A percentile compares a stretch with the other conserved stretches of the same genome.
These are phyloP conservation scores for Umbelopsis ramanniana DNA, from an alignment of 192 early-diverging fungal genomes.

Conservation along the genomic window DNA sequence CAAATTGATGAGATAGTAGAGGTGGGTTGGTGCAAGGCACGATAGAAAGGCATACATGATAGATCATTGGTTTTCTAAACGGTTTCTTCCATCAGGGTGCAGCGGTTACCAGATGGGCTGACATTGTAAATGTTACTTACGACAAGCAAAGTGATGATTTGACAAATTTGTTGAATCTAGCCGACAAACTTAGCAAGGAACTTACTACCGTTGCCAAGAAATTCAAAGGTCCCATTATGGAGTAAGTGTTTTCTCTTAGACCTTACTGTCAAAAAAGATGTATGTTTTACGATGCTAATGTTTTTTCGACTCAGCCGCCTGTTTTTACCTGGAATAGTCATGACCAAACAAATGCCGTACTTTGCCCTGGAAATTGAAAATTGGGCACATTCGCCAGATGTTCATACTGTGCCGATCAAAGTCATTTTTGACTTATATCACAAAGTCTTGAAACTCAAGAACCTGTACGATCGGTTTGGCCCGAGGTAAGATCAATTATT, in stretches of 20 bases:
- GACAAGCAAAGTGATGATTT: slow-evolving; percentile 40
- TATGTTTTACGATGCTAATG: neutral
- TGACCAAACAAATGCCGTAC: slow-evolving; percentile 54
- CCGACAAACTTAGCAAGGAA: slow-evolving; percentile 38
- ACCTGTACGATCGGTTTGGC: slow-evolving; percentile 52
- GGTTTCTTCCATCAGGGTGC: slow-evolving; percentile 29
- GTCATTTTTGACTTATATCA: slow-evolving; percentile 61
- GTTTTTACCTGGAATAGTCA: slow-evolving; percentile 48
- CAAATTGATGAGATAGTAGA: slow-evolving; percentile 35
- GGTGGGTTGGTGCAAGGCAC: slow-evolving; percentile 13
- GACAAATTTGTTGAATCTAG: slow-evolving; percentile 36
- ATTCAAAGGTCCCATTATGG: slow-evolving; percentile 26
- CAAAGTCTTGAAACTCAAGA: slow-evolving; percentile 49
- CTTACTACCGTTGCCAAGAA: slow-evolving; percentile 29
- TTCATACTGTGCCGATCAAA: slow-evolving; percentile 47
- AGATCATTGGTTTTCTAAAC: neutral
- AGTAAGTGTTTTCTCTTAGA: neutral
- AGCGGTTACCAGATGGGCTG: slow-evolving; percentile 40
- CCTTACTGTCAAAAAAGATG: no score
- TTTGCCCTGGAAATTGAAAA: slow-evolving; percentile 62
- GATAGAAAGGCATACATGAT: neutral
- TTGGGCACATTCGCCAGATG: slow-evolving; percentile 50
- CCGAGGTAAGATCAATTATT: slow-evolving; percentile 39
- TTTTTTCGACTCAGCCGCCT: slow-evolving; percentile 11
- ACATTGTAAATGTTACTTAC: slow-evolving; percentile 27